These are phyloP conservation scores for Nephelium lappaceum DNA, from an alignment of 345 rosid species.

Conservation along the genomic window DNA sequence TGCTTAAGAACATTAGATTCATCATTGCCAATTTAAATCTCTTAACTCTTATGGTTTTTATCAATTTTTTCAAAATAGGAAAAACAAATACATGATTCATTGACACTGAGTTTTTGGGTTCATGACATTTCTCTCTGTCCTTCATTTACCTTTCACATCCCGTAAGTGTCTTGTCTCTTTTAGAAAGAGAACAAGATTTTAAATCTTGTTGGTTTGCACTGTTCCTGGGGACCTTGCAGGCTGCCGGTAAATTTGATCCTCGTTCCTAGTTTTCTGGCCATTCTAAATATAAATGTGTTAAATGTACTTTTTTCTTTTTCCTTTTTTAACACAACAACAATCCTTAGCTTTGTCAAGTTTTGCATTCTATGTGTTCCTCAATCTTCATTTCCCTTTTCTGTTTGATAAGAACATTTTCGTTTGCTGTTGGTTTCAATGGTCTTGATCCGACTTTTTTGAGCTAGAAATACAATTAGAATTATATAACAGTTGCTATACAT, in stretches of 20 bases:
- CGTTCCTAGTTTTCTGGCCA: background rate
- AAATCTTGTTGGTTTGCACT: background rate
- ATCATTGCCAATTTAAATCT: background rate
- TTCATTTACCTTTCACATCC: background rate
- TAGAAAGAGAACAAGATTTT: conserved; percentile 4
- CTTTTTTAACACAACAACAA: background rate
- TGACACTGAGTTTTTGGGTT: background rate
- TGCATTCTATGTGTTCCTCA: background rate
- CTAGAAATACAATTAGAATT: background rate
- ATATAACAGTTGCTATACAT: background rate
- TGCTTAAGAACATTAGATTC: background rate
- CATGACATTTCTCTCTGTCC: background rate
- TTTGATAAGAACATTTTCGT: background rate
- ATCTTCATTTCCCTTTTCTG: background rate
- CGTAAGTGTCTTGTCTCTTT: background rate
- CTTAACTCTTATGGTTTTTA: no score
- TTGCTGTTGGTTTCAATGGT: conserved; percentile 1
- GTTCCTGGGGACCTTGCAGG: background rate
- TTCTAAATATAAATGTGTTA: background rate
- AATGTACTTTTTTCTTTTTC: background rate
- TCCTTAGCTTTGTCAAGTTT: background rate
- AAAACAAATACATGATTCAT: background rate
- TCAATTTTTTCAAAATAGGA: no score
- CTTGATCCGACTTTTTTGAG: background rate
- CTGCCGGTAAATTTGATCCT: background rate